These are phyloP conservation scores for Eucalyptus paniculata DNA, from an alignment of 345 rosid species.

Conservation along the genomic window DNA sequence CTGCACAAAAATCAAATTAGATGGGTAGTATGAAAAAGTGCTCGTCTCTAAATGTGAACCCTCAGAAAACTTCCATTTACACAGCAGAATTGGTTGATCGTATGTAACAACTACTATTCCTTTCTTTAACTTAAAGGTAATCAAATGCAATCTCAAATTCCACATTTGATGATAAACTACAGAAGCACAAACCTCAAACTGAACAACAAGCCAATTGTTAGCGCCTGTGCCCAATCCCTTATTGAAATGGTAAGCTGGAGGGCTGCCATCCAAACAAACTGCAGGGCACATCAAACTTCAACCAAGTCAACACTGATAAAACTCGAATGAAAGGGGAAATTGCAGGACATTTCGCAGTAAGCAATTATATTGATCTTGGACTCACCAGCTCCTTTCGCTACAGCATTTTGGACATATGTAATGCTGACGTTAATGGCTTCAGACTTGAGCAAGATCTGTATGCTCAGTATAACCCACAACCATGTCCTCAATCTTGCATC, in stretches of 20 bases:
- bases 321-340: neutral
- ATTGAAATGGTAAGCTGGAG: constrained; percentile 82
- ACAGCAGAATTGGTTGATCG: neutral
- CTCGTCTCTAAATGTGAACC: neutral
- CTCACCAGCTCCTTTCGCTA: constrained; percentile 81
- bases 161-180: neutral
- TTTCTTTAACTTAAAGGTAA: neutral
- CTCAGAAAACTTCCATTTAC: neutral
- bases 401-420: constrained; percentile 51
- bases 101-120: neutral
- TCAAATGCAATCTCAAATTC: neutral
- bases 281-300: neutral
- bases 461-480: constrained; percentile 15
- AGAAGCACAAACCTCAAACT: constrained; percentile 53
- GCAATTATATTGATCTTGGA: neutral
- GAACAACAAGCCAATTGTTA: constrained; percentile 74
- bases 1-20: neutral
- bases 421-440: constrained; percentile 40
- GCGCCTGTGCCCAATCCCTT: constrained; percentile 75
- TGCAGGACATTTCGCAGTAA: neutral
- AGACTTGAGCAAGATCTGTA: constrained; percentile 18
- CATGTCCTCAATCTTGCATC: constrained; percentile 25
- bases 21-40: neutral
- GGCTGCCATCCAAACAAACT: constrained; percentile 98
- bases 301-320: neutral